phyloP scores from a whole-genome alignment of 306 rosid species.

The Castanopsis chinensis region DNA sequence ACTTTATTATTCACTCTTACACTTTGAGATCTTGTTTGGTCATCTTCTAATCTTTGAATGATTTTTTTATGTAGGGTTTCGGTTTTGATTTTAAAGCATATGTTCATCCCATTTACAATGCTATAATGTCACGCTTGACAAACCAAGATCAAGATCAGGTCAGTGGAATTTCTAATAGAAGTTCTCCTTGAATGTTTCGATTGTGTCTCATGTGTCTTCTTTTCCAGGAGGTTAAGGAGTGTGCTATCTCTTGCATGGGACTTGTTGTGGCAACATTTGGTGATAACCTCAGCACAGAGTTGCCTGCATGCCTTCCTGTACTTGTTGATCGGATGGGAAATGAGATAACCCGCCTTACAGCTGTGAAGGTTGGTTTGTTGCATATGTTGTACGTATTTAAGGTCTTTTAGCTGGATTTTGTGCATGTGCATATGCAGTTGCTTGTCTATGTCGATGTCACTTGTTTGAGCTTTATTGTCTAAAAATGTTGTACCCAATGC shows the following conservation, averaged over 20 bases:
- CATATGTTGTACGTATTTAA: not conserved
- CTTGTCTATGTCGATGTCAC: not conserved
- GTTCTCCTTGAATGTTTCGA: not conserved
- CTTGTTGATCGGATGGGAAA: slow-evolving; percentile 99
- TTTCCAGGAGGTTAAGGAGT: slow-evolving; percentile 95
- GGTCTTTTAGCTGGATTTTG: not conserved
- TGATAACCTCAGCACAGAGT: slow-evolving; percentile 70
- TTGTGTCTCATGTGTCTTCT: slow-evolving; percentile 25
- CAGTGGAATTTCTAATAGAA: slow-evolving; percentile 28
- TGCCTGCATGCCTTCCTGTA: slow-evolving; percentile 93
- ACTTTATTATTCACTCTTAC: slow-evolving; percentile 21
- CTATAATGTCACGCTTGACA: slow-evolving; percentile 95
- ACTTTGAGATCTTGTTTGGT: slow-evolving; percentile 9
- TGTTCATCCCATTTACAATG: slow-evolving; percentile 83
- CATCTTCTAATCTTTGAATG: slow-evolving; percentile 26
- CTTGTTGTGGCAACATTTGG: slow-evolving; percentile 97
- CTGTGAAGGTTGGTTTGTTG: slow-evolving; percentile 77
- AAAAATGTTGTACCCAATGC: too few relatives aligned
- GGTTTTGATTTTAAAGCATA: slow-evolving; percentile 83
- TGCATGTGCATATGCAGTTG: not conserved
- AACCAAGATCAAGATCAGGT: slow-evolving; percentile 99
- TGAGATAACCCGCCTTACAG: slow-evolving; percentile 97
- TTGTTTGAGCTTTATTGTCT: not conserved
- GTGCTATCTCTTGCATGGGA: slow-evolving; percentile 99
- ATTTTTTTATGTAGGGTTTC: slow-evolving; percentile 47